Conservation (phyloP, 306 rosid species). For the Biancaea sappan region DNA sequence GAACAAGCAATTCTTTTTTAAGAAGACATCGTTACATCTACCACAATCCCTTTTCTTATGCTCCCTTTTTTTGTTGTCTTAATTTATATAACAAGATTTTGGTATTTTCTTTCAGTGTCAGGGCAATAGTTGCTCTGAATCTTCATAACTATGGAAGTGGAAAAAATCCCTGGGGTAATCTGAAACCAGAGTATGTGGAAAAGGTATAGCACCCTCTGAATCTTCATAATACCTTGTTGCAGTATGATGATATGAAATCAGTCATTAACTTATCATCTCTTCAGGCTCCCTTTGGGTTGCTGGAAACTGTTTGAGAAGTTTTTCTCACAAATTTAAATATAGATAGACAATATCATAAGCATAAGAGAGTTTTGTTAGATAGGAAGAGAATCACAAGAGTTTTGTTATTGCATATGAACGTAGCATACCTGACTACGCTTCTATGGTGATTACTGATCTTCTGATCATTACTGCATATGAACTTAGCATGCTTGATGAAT, state of each 20-base stretch:
- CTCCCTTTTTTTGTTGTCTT: slow-evolving; percentile 23
- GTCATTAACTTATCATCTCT: background rate
- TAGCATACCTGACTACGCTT: background rate
- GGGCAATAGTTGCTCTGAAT: slow-evolving; percentile 91
- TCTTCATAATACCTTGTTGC: slow-evolving; percentile 6
- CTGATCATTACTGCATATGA: slow-evolving; percentile 7
- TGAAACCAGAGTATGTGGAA: slow-evolving; percentile 85
- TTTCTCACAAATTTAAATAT: background rate
- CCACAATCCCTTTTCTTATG: background rate
- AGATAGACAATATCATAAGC: background rate
- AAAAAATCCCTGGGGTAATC: slow-evolving; percentile 97
- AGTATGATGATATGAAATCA: slow-evolving; percentile 29
- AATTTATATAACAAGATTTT: slow-evolving; percentile 26
- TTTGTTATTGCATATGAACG: too few species aligned
- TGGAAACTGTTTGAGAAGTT: background rate
- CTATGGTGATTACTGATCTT: background rate
- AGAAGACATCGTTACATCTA: slow-evolving; percentile 15
- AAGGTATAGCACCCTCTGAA: slow-evolving; percentile 57
- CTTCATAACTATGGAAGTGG: slow-evolving; percentile 98
- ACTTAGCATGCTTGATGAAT: background rate
- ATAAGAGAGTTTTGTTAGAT: too few species aligned
- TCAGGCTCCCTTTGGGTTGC: background rate
- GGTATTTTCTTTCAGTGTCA: slow-evolving; percentile 66
- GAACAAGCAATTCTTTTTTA: slow-evolving; percentile 26
- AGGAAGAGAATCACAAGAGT: too few species aligned